phyloP scores from a whole-genome alignment of 345 rosid genomes.

The Syzygium aromaticum region DNA sequence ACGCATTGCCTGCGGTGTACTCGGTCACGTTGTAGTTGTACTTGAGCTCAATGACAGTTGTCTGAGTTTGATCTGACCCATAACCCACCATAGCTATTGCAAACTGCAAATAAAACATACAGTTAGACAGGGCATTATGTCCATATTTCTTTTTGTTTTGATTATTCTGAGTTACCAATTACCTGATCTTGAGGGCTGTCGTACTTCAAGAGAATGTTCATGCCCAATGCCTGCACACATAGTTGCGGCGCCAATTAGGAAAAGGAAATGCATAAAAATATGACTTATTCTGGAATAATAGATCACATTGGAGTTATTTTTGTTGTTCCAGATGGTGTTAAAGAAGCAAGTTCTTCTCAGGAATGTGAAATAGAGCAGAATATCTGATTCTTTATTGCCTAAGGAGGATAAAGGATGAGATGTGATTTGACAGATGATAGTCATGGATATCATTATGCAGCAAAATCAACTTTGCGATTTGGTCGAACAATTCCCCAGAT shows the following conservation, averaged over 20 bases:
- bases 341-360: not conserved
- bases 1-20: constrained; percentile 31
- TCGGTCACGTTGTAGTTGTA: constrained; percentile 28
- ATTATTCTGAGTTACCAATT: not conserved
- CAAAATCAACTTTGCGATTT: not conserved
- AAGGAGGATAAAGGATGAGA: not conserved
- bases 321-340: not conserved
- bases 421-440: not conserved
- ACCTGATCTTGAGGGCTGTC: constrained; percentile 35
- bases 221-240: constrained; percentile 32
- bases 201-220: constrained; percentile 19
- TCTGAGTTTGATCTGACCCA: constrained; percentile 22
- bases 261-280: not conserved
- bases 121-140: not conserved
- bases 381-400: not conserved
- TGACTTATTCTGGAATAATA: not conserved
- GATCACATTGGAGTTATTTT: not conserved
- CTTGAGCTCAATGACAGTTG: constrained; percentile 29
- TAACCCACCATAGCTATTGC: constrained; percentile 44
- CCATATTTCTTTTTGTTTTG: not conserved
- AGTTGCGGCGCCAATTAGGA: fast-evolving
- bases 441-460: not conserved
- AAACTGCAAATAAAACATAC: constrained; percentile 9
- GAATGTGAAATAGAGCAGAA: not conserved
- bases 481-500: not conserved